Base-by-base conservation (phyloP, 305 asterid species). In the Fraxinus dipetala region DNA sequence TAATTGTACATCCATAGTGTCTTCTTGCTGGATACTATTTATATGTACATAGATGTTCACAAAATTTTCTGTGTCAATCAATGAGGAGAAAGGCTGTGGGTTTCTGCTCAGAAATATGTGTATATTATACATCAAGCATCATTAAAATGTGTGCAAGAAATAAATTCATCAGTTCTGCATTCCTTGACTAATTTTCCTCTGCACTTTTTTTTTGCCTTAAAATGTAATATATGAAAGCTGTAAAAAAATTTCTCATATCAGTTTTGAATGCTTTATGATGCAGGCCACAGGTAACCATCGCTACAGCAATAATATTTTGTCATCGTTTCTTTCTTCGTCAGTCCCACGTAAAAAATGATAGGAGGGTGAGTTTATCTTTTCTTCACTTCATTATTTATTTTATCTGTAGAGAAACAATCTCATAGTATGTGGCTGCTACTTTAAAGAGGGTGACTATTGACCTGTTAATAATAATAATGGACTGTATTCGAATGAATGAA, bases 261-360 rank as follows among this genome's bases (percentile, higher is more conserved):
- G 30, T 79, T 72, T 36, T 72, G 79, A 32, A 30, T 74, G 43
- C 32, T 65, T 77, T 76, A 73, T 59, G 40, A 81, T 89, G 93
- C 93, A 91, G 95, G 83, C 95, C 95, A 24, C 95, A 91, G 87
- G 92, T 90, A 35, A 91, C 95, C 18, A 91, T 90, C 77, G 93
- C 95, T 8, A 89, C 95, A 0, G 91, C 95, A 48, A 91, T 91
- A 59, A 82, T 89, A 36, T 84, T 86, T 73, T 84, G 87, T 76
- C 89, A 86, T 65, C 87, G 87, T 36, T 86, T 86, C 84, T 86
- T 84, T 81, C 80, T 81, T 9, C 84, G 85, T 5, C 87, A 84
- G 35, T 86, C 89, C 69, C 87, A 81, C 82, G 84, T 75, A 24
- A 86, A 79, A 35, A 84, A 84, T 77, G 87, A 86, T 82, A 76